Conservation (phyloP, 1,284 basidiomycete species). For the Cryptococcus deneoformans region DNA sequence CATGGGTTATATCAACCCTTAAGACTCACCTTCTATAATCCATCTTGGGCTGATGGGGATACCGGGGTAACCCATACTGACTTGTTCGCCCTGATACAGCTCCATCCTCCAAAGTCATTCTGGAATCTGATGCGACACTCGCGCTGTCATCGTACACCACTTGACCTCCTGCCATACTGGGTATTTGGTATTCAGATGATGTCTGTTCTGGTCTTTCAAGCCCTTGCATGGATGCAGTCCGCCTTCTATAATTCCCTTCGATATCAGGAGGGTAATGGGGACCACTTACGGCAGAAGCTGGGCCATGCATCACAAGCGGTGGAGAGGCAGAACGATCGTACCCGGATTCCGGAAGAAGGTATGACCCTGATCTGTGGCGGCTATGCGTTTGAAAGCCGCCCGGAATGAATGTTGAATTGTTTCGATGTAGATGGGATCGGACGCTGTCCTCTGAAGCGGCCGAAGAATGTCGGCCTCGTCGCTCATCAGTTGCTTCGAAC, state of each 20-base stretch:
- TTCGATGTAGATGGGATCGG: slow-evolving; percentile 1
- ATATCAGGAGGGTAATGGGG: not conserved
- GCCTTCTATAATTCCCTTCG: slow-evolving; percentile 1
- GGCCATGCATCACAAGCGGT: not conserved
- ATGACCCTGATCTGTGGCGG: slow-evolving; percentile 11
- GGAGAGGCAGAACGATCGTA: slow-evolving; percentile 3
- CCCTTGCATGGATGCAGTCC: slow-evolving; percentile 15
- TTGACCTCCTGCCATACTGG: slow-evolving; percentile 9
- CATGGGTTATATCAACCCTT: not conserved
- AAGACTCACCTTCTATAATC: slow-evolving; percentile 32
- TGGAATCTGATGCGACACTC: slow-evolving; percentile 24
- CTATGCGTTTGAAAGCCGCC: not conserved
- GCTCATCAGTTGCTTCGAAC: not conserved
- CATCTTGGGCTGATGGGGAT: slow-evolving; percentile 27
- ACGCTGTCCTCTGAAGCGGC: not conserved
- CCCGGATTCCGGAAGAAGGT: slow-evolving; percentile 1
- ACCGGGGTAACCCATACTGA: slow-evolving; percentile 47
- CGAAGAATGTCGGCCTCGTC: not conserved
- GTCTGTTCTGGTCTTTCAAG: slow-evolving; percentile 3
- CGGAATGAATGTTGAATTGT: not conserved
- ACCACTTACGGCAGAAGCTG: not conserved
- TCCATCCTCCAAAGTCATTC: slow-evolving; percentile 46
- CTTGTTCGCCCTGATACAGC: slow-evolving; percentile 60
- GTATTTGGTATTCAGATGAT: not conserved
- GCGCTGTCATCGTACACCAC: slow-evolving; percentile 28